Percentiles rank a stretch among this genome's conserved stretches.
These are phyloP conservation scores for Gracilaria domingensis DNA, from an alignment of 23 red algal species.

Conservation along the genomic window DNA sequence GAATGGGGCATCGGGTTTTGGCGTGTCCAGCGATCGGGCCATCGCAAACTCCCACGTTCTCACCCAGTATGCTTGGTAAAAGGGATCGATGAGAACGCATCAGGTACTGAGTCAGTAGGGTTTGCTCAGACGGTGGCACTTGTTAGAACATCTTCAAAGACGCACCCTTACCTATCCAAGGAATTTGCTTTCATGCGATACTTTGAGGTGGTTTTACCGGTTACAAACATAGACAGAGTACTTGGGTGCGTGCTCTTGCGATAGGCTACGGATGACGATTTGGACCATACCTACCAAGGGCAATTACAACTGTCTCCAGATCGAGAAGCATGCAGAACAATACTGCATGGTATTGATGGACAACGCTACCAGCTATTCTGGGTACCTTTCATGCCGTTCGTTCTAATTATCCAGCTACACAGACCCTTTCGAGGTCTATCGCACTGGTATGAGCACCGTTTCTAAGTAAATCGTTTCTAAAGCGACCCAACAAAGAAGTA, in stretches of 20 bases:
- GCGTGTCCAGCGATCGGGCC: not conserved
- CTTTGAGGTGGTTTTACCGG: not conserved
- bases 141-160: not conserved
- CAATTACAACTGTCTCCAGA: not conserved
- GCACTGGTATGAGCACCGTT: constrained; percentile 1
- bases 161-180: not conserved
- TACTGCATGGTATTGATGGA: not conserved
- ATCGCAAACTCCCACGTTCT: not conserved
- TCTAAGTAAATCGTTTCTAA: constrained; percentile 14
- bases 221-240: not conserved
- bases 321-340: not conserved
- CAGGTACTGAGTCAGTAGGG: not conserved
- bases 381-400: not conserved
- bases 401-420: not conserved
- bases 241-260: not conserved
- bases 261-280: not conserved
- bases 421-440: not conserved
- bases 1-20: not conserved
- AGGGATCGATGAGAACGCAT: not conserved
- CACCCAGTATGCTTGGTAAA: not conserved
- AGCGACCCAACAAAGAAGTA: not conserved
- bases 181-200: not conserved
- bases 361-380: not conserved
- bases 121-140: not conserved
- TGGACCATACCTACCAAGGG: not conserved